A percentile compares a stretch with the other conserved stretches of the same genome.
Evolutionary conservation across 2,329 filamentous ascomycete species (phyloP).

Genomic region (Alternaria dauci): DNA sequence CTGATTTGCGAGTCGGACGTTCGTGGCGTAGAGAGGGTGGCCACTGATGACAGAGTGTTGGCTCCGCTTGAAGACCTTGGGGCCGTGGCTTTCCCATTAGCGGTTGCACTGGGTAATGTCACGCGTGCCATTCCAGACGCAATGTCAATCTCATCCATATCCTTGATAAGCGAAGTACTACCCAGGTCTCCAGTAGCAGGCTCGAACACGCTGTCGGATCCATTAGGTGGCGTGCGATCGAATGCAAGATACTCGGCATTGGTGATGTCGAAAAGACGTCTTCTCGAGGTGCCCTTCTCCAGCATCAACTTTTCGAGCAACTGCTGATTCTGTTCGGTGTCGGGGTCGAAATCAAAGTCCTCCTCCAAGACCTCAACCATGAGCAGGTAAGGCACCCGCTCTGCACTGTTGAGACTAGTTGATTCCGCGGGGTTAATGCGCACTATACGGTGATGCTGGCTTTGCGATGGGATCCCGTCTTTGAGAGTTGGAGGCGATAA

Average conservation of each 20-base stretch:
- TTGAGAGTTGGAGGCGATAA: constrained; percentile 79
- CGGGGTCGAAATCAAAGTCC: constrained; percentile 83
- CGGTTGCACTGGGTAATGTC: constrained; percentile 31
- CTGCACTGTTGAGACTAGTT: constrained; percentile 84
- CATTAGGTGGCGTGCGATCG: constrained; percentile 55
- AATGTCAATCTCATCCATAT: constrained; percentile 58
- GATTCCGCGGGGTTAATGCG: constrained; percentile 84
- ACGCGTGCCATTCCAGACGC: constrained; percentile 43
- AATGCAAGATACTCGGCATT: constrained; percentile 66
- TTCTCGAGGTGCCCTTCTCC: constrained; percentile 67
- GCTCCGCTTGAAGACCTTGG: constrained; percentile 69
- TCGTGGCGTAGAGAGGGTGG: constrained; percentile 71
- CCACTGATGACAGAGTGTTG: constrained; percentile 66
- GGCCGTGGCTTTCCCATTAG: constrained; percentile 41
- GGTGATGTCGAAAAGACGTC: constrained; percentile 62
- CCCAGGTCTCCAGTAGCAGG: constrained; percentile 81
- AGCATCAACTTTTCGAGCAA: constrained; percentile 70
- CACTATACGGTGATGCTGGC: constrained; percentile 82
- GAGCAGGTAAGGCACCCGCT: constrained; percentile 83
- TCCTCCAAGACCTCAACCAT: constrained; percentile 85
- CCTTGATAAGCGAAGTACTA: constrained; percentile 73
- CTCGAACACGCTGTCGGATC: constrained; percentile 80
- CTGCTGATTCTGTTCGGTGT: constrained; percentile 74
- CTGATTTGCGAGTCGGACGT: constrained; percentile 74
- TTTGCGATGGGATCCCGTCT: constrained; percentile 76